Evolutionary conservation across 2,329 filamentous ascomycete species (phyloP).

Genomic region (Hypoxylon sp.): DNA sequence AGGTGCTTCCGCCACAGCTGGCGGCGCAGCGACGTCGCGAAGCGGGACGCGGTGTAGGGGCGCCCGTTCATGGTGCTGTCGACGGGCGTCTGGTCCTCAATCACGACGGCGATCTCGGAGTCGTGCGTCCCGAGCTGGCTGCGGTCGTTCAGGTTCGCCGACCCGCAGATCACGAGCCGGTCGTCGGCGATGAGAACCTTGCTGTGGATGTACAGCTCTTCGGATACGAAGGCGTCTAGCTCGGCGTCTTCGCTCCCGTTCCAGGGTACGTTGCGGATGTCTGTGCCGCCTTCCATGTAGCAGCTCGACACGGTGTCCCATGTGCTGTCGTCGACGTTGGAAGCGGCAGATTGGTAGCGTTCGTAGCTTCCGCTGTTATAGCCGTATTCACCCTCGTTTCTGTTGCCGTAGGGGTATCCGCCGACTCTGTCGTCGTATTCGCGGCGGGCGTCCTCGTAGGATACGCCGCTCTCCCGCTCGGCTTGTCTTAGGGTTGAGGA

Average conservation of each 20-base stretch:
- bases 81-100: constrained; percentile 81
- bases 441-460: constrained; percentile 76
- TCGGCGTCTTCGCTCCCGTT: constrained; percentile 69
- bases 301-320: constrained; percentile 85
- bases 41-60: constrained; percentile 79
- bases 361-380: constrained; percentile 64
- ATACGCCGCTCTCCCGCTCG: constrained; percentile 75
- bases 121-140: constrained; percentile 88
- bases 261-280: constrained; percentile 74
- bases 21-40: constrained; percentile 85
- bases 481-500: constrained; percentile 72
- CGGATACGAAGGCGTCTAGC: constrained; percentile 73
- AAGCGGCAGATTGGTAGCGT: constrained; percentile 80
- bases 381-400: constrained; percentile 36
- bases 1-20: constrained; percentile 94
- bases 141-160: constrained; percentile 92
- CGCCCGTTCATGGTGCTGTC: constrained; percentile 81
- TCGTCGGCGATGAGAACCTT: constrained; percentile 95
- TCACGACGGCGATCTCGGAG: constrained; percentile 90
- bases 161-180: constrained; percentile 85
- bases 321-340: constrained; percentile 67
- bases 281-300: constrained; percentile 85
- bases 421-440: constrained; percentile 74
- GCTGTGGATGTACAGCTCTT: constrained; percentile 82
- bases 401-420: constrained; percentile 56